Evolutionary conservation across 2,329 filamentous ascomycete species (phyloP).

Genomic region (Pseudogymnoascus sp.): DNA sequence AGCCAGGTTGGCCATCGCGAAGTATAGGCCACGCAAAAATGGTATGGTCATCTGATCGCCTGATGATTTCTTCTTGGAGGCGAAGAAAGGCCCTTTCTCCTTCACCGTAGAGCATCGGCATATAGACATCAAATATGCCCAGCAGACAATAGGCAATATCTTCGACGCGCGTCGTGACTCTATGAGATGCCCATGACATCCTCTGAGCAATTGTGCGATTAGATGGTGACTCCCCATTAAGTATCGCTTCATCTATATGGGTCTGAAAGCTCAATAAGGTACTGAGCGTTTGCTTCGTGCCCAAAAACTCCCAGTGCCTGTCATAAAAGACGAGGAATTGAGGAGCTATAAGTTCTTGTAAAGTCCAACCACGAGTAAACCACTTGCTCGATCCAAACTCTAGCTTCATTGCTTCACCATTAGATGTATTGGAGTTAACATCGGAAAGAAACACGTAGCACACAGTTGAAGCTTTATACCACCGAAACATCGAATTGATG

Average conservation of each 20-base stretch:
- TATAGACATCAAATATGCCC: neutral
- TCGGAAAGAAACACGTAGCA: constrained; percentile 20
- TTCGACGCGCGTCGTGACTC: constrained; percentile 27
- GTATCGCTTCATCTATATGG: constrained; percentile 24
- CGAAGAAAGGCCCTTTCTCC: neutral
- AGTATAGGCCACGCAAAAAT: neutral
- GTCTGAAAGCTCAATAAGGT: constrained; percentile 36
- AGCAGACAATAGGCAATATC: neutral
- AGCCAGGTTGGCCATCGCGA: neutral
- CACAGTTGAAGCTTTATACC: constrained; percentile 17
- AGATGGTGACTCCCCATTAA: constrained; percentile 27
- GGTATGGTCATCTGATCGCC: constrained; percentile 26
- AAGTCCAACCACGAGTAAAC: constrained; percentile 14
- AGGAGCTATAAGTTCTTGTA: constrained; percentile 15
- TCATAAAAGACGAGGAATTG: constrained; percentile 26
- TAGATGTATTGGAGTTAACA: constrained; percentile 8
- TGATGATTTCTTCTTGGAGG: neutral
- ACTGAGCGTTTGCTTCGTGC: constrained; percentile 34
- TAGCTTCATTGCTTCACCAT: constrained; percentile 10
- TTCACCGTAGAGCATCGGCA: neutral
- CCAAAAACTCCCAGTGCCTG: constrained; percentile 35
- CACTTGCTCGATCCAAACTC: constrained; percentile 2
- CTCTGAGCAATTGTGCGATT: constrained; percentile 20
- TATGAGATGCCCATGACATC: constrained; percentile 29
- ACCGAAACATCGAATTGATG: constrained; percentile 23